Conservation (phyloP, 805 yeast species). For the Pichia scutulata region DNA sequence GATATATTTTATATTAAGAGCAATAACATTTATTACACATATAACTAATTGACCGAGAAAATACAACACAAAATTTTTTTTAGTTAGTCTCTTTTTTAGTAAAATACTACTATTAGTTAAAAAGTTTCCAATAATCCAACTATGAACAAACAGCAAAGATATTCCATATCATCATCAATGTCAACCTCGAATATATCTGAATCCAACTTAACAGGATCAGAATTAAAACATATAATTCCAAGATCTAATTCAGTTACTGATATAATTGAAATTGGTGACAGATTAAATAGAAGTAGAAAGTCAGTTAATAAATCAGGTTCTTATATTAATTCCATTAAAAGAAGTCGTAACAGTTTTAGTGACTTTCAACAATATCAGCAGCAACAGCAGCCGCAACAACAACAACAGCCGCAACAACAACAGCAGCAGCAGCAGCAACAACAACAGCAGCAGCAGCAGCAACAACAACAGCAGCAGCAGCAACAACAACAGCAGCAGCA, state of each 20-base stretch:
- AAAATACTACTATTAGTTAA: too few species aligned
- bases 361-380: conserved; percentile 5
- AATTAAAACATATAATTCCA: conserved; percentile 4
- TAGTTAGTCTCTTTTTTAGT: too few species aligned
- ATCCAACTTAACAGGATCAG: not conserved
- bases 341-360: not conserved
- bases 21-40: too few species aligned
- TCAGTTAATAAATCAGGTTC: conserved; percentile 17
- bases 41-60: not conserved
- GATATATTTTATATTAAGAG: too few species aligned
- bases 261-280: conserved; percentile 27
- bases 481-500: too few species aligned
- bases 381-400: conserved; percentile 5
- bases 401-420: too few species aligned
- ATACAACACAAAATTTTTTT: not conserved
- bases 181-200: not conserved
- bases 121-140: not conserved
- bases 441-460: too few species aligned
- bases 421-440: not conserved
- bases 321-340: not conserved
- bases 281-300: conserved; percentile 34
- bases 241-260: conserved; percentile 10
- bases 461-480: too few species aligned
- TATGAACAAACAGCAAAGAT: not conserved
- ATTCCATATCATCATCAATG: not conserved